These are phyloP conservation scores for Fusarium nodosum DNA, from an alignment of 2,329 filamentous ascomycete genomes.

Conservation along the genomic window DNA sequence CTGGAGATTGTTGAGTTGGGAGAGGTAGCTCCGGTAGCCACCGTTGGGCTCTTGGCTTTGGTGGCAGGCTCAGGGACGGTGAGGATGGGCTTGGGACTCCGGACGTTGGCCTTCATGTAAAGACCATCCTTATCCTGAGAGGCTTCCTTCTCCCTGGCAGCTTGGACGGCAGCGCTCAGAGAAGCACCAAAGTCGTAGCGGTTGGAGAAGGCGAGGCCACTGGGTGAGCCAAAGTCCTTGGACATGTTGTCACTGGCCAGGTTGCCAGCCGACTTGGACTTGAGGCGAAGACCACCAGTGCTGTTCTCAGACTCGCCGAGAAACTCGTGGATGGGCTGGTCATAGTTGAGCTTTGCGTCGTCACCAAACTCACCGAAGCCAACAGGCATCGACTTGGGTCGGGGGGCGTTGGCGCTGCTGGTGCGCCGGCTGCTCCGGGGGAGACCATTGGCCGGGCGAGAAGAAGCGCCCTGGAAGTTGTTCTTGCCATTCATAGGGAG, in stretches of 20 bases:
- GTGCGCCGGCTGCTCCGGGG: slow-evolving; percentile 75
- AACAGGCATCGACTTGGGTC: slow-evolving; percentile 68
- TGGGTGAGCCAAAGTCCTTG: slow-evolving; percentile 66
- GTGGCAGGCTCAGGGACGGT: slow-evolving; percentile 46
- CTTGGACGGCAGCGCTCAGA: slow-evolving; percentile 83
- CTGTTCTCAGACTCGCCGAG: slow-evolving; percentile 72
- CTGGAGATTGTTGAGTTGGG: slow-evolving; percentile 76
- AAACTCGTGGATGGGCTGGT: slow-evolving; percentile 71
- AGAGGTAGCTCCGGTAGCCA: slow-evolving; percentile 63
- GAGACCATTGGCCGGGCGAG: slow-evolving; percentile 66
- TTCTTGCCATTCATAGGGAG: slow-evolving; percentile 72
- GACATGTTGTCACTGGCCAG: slow-evolving; percentile 73
- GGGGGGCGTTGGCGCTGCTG: slow-evolving; percentile 58
- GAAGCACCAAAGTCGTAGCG: slow-evolving; percentile 98
- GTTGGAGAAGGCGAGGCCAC: slow-evolving; percentile 85
- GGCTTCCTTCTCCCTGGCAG: slow-evolving; percentile 75
- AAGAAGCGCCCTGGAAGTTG: slow-evolving; percentile 63
- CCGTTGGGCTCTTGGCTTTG: slow-evolving; percentile 25
- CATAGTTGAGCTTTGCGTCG: slow-evolving; percentile 69
- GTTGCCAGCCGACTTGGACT: slow-evolving; percentile 74
- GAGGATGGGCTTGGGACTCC: slow-evolving; percentile 47
- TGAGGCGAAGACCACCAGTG: slow-evolving; percentile 74
- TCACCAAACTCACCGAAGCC: slow-evolving; percentile 80
- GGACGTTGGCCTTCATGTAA: slow-evolving; percentile 66
- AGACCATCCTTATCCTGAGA: slow-evolving; percentile 71